phyloP scores from a whole-genome alignment of 2,329 filamentous ascomycete genomes.

The Ascochyta fabae region DNA sequence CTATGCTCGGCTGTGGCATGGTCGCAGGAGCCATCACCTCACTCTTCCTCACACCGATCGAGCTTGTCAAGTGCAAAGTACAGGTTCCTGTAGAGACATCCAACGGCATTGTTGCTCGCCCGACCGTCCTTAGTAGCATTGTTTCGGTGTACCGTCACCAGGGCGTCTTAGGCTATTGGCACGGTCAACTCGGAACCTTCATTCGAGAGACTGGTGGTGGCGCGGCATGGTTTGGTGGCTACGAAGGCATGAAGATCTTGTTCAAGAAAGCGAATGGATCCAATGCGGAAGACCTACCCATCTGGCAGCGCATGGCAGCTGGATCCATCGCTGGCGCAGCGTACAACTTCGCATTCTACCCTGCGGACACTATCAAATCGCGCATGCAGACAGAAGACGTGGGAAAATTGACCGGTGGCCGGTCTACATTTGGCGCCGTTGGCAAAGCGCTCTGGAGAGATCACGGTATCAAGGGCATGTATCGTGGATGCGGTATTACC shows the following conservation, averaged over 20 bases:
- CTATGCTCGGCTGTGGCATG: slow-evolving; percentile 80
- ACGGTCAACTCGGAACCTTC: slow-evolving; percentile 89
- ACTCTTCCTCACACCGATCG: slow-evolving; percentile 89
- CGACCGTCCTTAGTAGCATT: slow-evolving; percentile 74
- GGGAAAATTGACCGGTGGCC: slow-evolving; percentile 58
- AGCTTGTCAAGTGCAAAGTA: slow-evolving; percentile 98
- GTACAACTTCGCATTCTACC: slow-evolving; percentile 98
- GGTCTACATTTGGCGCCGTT: slow-evolving; percentile 75
- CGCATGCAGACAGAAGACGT: slow-evolving; percentile 91
- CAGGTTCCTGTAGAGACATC: slow-evolving; percentile 69
- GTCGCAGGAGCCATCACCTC: slow-evolving; percentile 89
- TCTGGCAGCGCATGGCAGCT: slow-evolving; percentile 87
- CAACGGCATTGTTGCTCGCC: slow-evolving; percentile 54
- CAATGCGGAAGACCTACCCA: slow-evolving; percentile 66
- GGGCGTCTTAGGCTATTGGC: slow-evolving; percentile 89
- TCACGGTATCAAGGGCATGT: slow-evolving; percentile 83
- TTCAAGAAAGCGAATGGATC: slow-evolving; percentile 62
- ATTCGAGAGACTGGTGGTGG: slow-evolving; percentile 93
- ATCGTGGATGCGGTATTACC: slow-evolving; percentile 94
- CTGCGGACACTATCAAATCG: slow-evolving; percentile 96
- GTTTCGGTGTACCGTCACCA: slow-evolving; percentile 80
- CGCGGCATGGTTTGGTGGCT: slow-evolving; percentile 85
- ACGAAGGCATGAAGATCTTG: slow-evolving; percentile 64
- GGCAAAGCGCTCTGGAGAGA: slow-evolving; percentile 77
- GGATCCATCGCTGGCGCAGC: slow-evolving; percentile 88